phyloP scores from a whole-genome alignment of 129 eudicot species.

The Deinandra increscens region DNA sequence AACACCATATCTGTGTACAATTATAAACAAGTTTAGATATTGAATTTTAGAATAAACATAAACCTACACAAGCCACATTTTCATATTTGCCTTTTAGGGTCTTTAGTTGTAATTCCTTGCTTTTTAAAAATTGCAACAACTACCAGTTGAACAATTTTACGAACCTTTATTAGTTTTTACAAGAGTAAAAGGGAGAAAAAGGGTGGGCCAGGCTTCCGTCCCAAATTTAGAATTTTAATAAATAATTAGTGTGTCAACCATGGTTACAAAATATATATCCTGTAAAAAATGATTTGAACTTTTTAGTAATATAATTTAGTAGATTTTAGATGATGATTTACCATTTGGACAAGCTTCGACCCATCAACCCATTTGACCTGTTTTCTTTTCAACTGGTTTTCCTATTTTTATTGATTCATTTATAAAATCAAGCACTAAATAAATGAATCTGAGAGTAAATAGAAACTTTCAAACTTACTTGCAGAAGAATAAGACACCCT shows the following conservation, averaged over 20 bases:
- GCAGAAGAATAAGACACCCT: constrained; percentile 69
- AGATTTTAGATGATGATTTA: background rate
- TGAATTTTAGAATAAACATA: background rate
- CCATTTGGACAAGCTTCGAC: background rate
- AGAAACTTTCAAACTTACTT: constrained; percentile 63
- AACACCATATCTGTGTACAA: constrained; percentile 54
- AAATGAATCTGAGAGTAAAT: background rate
- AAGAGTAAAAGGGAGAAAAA: background rate
- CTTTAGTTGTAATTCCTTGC: background rate
- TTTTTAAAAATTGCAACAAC: background rate
- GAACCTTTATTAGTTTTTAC: background rate
- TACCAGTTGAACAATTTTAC: background rate
- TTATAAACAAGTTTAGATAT: constrained; percentile 4
- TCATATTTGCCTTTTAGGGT: background rate
- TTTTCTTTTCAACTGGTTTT: background rate
- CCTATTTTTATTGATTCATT: background rate
- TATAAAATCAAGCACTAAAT: background rate
- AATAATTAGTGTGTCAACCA: background rate
- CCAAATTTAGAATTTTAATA: background rate
- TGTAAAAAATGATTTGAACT: background rate
- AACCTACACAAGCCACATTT: background rate
- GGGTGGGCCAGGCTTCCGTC: background rate
- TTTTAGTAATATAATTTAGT: background rate
- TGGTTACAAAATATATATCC: background rate
- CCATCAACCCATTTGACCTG: background rate